Conservation (phyloP, 371 early-diverging fungal genomes). For the Ordospora colligata region DNA sequence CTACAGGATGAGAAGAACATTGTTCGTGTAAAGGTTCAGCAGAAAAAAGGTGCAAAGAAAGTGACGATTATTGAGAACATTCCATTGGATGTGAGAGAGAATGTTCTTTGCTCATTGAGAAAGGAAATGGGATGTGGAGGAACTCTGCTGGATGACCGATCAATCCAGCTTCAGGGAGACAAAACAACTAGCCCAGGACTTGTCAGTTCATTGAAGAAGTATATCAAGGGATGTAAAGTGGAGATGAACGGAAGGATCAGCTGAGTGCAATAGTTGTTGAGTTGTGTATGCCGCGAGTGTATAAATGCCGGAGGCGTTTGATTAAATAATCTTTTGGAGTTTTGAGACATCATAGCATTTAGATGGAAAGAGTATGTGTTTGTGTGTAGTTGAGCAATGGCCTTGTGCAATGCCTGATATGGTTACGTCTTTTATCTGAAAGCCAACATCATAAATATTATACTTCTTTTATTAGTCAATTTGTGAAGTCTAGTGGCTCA, state of each 20-base stretch:
- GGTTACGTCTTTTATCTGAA: not conserved
- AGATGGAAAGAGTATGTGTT: too few relatives aligned
- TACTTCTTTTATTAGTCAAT: not conserved
- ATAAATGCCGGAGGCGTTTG: not conserved
- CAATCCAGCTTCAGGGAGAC: constrained; percentile 39
- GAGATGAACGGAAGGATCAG: constrained; percentile 25
- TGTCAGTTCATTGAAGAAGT: constrained; percentile 9
- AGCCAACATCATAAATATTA: not conserved
- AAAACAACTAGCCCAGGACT: constrained; percentile 8
- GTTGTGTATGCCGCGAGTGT: not conserved
- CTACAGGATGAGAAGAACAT: constrained; percentile 12
- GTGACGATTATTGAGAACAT: constrained; percentile 39
- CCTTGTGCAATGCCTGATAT: too few relatives aligned
- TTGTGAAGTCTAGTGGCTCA: constrained; percentile 47
- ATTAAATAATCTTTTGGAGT: too few relatives aligned
- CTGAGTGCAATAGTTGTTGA: not conserved
- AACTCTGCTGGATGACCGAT: constrained; percentile 9
- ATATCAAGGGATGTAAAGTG: constrained; percentile 1
- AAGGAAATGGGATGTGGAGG: constrained; percentile 43
- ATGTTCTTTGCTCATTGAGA: constrained; percentile 20
- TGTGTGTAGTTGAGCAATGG: too few relatives aligned
- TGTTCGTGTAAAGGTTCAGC: constrained; percentile 38
- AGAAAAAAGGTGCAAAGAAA: constrained; percentile 34
- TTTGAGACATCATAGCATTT: too few relatives aligned
- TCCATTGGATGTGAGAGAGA: not conserved